Conservation (phyloP, 2,329 filamentous ascomycete species). For the Penicillium janthinellum region DNA sequence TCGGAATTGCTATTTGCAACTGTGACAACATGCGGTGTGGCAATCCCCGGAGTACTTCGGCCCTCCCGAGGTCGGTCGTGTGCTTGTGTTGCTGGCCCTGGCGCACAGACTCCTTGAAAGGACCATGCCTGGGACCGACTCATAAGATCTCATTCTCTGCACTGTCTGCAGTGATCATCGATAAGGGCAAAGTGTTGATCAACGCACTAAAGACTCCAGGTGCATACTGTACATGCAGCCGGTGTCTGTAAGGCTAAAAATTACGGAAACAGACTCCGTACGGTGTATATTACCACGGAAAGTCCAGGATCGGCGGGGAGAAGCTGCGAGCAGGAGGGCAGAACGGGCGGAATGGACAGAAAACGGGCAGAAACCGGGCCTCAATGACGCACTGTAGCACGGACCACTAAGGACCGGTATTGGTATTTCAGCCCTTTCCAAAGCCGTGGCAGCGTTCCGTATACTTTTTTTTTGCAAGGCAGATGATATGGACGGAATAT, state of each 20-base stretch:
- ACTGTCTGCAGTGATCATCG: not conserved
- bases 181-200: not conserved
- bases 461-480: no score
- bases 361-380: not conserved
- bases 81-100: not conserved
- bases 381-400: not conserved
- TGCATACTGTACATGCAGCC: not conserved
- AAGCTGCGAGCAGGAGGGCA: not conserved
- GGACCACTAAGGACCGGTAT: not conserved
- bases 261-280: not conserved
- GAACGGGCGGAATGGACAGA: not conserved
- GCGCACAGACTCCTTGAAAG: not conserved
- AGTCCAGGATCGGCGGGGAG: not conserved
- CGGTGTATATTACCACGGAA: not conserved
- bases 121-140: not conserved
- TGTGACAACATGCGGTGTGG: slow-evolving; percentile 18
- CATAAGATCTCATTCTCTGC: not conserved
- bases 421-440: not conserved
- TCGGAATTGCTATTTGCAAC: slow-evolving; percentile 9
- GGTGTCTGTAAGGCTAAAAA: not conserved
- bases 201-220: not conserved
- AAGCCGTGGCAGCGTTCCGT: no score
- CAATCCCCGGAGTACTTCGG: not conserved
- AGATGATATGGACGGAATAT: not conserved
- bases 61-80: not conserved